Conservation (phyloP, 345 rosid species). For the Erysimum cheiranthoides region DNA sequence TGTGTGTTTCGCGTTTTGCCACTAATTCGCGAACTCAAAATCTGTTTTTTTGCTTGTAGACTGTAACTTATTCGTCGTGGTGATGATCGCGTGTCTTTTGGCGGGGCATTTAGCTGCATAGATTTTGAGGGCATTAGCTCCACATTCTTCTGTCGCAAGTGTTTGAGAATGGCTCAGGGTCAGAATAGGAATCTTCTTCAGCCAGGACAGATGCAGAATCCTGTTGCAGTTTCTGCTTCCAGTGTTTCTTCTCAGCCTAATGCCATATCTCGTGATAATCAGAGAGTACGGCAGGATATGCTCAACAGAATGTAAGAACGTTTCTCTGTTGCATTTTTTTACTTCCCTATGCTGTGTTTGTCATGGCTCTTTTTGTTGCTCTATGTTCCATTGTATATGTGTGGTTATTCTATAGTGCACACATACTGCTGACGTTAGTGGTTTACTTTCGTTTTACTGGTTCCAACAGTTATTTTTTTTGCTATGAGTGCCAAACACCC, state of each 20-base stretch:
- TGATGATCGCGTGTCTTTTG: constrained; percentile 27
- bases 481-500: background rate
- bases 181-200: constrained; percentile 62
- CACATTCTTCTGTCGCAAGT: constrained; percentile 49
- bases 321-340: constrained; percentile 24
- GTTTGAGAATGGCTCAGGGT: constrained; percentile 51
- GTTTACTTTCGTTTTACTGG: constrained; percentile 6
- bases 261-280: constrained; percentile 48
- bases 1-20: constrained; percentile 15
- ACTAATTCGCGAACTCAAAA: constrained; percentile 22
- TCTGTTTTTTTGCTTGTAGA: background rate
- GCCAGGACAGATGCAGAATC: constrained; percentile 63
- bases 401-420: constrained; percentile 22
- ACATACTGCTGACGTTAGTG: background rate
- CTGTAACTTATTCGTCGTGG: constrained; percentile 21
- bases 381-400: background rate
- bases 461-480: background rate
- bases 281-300: constrained; percentile 51
- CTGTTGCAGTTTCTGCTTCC: constrained; percentile 47
- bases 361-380: constrained; percentile 6
- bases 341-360: constrained; percentile 10
- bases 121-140: constrained; percentile 36
- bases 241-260: constrained; percentile 40
- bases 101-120: constrained; percentile 8
- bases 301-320: constrained; percentile 60